A percentile compares a stretch with the other conserved stretches of the same genome.
These are phyloP conservation scores for Sclerotinia minor DNA, from an alignment of 2,329 filamentous ascomycete species.

Conservation along the genomic window DNA sequence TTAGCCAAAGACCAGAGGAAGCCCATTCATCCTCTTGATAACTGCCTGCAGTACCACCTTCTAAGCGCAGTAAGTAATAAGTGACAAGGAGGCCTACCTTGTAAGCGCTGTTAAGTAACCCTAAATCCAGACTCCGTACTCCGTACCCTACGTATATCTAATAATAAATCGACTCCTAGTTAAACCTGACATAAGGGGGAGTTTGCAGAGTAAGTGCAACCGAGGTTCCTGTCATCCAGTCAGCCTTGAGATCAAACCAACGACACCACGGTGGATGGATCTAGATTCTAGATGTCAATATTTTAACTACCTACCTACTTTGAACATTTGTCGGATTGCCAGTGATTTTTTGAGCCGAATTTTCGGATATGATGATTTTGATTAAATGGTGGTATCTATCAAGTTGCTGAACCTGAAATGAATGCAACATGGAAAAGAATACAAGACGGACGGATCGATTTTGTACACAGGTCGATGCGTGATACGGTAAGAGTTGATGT, in stretches of 20 bases:
- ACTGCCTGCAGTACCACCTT: too few species aligned
- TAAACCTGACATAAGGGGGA: not conserved
- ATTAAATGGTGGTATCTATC: too few species aligned
- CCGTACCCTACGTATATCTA: too few species aligned
- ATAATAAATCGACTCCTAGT: too few species aligned
- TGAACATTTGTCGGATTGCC: not conserved
- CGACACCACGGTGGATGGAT: not conserved
- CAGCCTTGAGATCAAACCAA: not conserved
- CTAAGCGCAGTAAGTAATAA: too few species aligned
- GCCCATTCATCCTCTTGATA: too few species aligned
- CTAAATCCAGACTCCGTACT: too few species aligned
- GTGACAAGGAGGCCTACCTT: too few species aligned
- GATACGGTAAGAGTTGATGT: not conserved
- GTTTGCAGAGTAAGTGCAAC: not conserved
- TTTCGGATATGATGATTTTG: not conserved
- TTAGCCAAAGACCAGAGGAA: too few species aligned
- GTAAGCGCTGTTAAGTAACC: too few species aligned
- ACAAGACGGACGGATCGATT: not conserved
- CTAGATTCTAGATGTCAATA: not conserved
- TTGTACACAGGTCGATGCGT: not conserved
- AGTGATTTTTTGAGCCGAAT: not conserved
- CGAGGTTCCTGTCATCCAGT: not conserved
- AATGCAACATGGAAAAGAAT: too few species aligned
- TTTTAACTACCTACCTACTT: not conserved
- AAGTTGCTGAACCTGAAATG: not conserved